Evolutionary conservation across 106 monocot genomes (phyloP), one percentile per base, ranked within the genome.

Genomic region (Chionographis japonica): DNA sequence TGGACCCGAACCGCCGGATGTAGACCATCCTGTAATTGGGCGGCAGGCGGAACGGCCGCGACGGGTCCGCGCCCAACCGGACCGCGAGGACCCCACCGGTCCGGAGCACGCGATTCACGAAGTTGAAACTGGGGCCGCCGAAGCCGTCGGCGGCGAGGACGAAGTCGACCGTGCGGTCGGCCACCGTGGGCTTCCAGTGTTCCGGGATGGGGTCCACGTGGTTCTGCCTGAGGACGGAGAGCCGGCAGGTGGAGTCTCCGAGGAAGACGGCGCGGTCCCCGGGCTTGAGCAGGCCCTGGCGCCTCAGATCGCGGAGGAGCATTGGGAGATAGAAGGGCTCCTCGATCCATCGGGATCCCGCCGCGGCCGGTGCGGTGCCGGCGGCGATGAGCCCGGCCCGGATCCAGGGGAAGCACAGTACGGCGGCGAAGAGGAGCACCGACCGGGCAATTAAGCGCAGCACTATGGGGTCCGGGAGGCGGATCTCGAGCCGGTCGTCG

Each of bases 1-100:
- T 83, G 18, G 71, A 67, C 6, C 76, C 74, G 57, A 92, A 85
- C 52, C 71, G 46, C 17, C 76, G 76, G 41, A 92, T 54, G 63
- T 90, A 94, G 46, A 77, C 73, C 62, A 78, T 74, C 46, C 70
- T 67, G 67, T 80, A 88, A 54, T 85, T 81, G 17, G 63, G 14
- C 18, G 84, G 84, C 20, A 94, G 18, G 35, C 58, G 61, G 46
- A 76, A 57, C 4, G 40, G 50, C 19, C 37, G 12, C 8, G 53
- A n/a, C 2, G 68, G 55, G 11, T 74, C 66, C 19, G 67, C 13
- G 10, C 72, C 63, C 18, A 93, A 36, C 14, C 60, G 67, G 40
- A 78, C 60, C 5, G 63, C 83, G 1, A 42, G 73, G 6, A 90
- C 52, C 40, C 94, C 94, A 2, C 87, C 87, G 12, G 78, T 50